Base-by-base conservation (phyloP, 306 rosid species). In the Vicia faba region DNA sequence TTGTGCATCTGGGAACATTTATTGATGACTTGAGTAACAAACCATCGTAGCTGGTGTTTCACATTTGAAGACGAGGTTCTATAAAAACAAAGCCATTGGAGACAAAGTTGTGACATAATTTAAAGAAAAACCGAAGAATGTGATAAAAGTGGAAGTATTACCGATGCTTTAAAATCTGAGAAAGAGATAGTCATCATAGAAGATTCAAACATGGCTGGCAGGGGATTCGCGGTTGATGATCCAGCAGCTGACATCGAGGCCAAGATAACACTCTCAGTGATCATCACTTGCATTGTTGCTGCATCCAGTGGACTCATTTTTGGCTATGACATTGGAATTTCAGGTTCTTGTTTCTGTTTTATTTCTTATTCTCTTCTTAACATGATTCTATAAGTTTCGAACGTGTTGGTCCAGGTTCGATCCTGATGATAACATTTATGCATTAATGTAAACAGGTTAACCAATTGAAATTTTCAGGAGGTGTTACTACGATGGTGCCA, bases 261-360 rank as follows among this genome's bases (percentile, higher is more conserved):
- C 54, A 80, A 65, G 68, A 80, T 87, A 45, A 87, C 92, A 0
- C 9, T 26, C 45, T 68, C 87, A 0, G 82, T 87, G 56, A 56
- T 80, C 10, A 54, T 84, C 56, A 78, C 84, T 2, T 84, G 91
- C 82, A 65, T 86, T 61, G 87, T 86, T 4, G 91, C 87, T 4
- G 89, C 89, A 9, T 72, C 92, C 7, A 72, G 89, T 20, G 87
- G 89, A 33, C 87, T 86, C 64, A 72, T 86, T 23, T 86, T 81
- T 29, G 84, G 89, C 73, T 87, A 84, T 64, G 92, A 87, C 76
- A 60, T 84, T 40, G 89, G 87, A 73, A 64, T 87, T 67, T 80
- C 89, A 70, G 89, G 92, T 86, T 56, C 1, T 19, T 39, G 23
- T 12, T 7, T 11, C 5, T 61, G 6, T 39, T 14, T 33, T 33